Conservation (phyloP, 2,329 filamentous ascomycete genomes). For the Tolypocladium album region DNA sequence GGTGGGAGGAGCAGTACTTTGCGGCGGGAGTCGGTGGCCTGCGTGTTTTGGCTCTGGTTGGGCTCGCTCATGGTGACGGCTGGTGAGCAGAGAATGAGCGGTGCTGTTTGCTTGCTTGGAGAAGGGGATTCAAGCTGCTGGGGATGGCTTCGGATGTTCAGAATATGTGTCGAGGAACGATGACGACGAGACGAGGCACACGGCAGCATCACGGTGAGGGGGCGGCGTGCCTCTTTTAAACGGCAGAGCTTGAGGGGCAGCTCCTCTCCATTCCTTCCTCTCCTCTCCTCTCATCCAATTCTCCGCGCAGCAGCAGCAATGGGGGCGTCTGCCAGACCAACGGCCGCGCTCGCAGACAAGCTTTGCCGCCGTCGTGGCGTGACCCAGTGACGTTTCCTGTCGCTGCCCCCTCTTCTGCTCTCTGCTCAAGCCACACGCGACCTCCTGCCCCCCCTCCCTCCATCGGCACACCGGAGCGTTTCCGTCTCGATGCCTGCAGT, state of each 20-base stretch:
- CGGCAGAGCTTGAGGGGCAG: background rate
- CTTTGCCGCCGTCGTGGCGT: background rate
- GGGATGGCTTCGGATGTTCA: background rate
- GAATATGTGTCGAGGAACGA: background rate
- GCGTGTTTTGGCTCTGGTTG: slow-evolving; percentile 10
- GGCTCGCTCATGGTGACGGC: slow-evolving; percentile 17
- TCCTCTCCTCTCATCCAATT: background rate
- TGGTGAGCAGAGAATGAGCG: background rate
- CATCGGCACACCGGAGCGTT: background rate
- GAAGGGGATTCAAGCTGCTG: background rate
- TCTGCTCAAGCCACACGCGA: background rate
- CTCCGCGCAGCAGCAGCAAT: no score
- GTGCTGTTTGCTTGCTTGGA: background rate
- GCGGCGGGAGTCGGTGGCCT: slow-evolving; percentile 14
- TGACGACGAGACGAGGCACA: background rate
- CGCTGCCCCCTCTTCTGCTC: background rate
- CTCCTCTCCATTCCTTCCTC: background rate
- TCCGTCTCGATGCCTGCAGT: background rate
- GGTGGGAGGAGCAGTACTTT: slow-evolving; percentile 10
- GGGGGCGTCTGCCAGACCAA: background rate
- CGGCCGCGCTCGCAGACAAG: background rate
- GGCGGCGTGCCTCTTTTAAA: background rate
- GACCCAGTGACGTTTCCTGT: background rate
- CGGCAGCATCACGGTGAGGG: background rate
- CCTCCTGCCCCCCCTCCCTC: background rate